phyloP scores from a whole-genome alignment of 257 asterid genomes.

The Penstemon newberryi region DNA sequence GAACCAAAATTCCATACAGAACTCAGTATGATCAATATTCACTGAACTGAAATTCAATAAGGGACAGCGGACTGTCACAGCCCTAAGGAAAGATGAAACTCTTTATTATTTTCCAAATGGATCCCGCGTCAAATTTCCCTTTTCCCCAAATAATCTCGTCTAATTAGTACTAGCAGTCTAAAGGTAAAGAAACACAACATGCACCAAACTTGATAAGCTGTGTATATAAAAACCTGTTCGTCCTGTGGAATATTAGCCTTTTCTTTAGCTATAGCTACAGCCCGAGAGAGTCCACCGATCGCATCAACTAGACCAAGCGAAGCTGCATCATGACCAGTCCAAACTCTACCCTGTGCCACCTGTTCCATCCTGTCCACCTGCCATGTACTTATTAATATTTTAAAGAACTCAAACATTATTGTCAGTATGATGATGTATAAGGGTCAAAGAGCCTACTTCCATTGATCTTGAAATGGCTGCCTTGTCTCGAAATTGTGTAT shows the following conservation, averaged over 20 bases:
- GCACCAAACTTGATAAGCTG: background rate
- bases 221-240: slow-evolving; percentile 39
- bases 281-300: slow-evolving; percentile 70
- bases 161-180: background rate
- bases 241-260: slow-evolving; percentile 71
- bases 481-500: slow-evolving; percentile 57
- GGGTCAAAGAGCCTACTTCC: slow-evolving; percentile 41
- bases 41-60: background rate
- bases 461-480: slow-evolving; percentile 76
- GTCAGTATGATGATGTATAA: background rate
- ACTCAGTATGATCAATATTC: background rate
- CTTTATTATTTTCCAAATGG: background rate
- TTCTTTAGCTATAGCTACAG: slow-evolving; percentile 78
- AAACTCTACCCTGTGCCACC: slow-evolving; percentile 75
- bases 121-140: slow-evolving; percentile 2
- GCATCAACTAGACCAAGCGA: slow-evolving; percentile 75
- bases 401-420: slow-evolving; percentile 6
- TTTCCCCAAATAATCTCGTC: background rate
- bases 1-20: background rate
- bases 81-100: background rate
- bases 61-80: background rate
- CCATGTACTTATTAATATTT: slow-evolving; percentile 14
- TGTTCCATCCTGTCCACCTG: slow-evolving; percentile 68
- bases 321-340: slow-evolving; percentile 75
- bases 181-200: background rate